Conservation (phyloP, 2,329 filamentous ascomycete genomes). For the Beauveria pseudobassiana region DNA sequence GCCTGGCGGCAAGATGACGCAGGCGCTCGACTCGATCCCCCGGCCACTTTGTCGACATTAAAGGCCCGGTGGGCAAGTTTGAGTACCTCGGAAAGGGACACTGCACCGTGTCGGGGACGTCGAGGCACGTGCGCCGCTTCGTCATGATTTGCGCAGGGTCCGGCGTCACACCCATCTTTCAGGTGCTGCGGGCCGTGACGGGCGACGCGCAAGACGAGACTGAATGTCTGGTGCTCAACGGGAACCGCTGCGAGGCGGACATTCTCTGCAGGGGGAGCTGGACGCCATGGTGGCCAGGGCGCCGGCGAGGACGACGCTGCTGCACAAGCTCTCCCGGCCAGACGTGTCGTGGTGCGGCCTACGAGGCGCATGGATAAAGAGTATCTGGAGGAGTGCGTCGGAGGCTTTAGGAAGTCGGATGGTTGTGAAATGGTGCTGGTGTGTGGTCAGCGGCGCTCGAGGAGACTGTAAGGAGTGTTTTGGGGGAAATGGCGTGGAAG, state of each 20-base stretch:
- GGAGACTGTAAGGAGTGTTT: constrained; percentile 50
- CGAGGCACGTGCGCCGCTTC: constrained; percentile 56
- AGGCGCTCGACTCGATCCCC: constrained; percentile 65
- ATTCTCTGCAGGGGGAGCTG: constrained; percentile 73
- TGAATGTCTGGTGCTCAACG: constrained; percentile 65
- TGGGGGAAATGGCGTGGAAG: constrained; percentile 56
- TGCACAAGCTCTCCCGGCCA: constrained; percentile 63
- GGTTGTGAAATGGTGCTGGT: constrained; percentile 61
- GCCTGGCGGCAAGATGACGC: constrained; percentile 73
- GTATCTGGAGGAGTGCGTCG: constrained; percentile 54
- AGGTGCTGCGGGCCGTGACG: constrained; percentile 70
- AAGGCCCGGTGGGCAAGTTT: constrained; percentile 82
- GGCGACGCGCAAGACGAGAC: constrained; percentile 56
- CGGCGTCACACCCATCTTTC: constrained; percentile 89
- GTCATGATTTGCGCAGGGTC: constrained; percentile 83
- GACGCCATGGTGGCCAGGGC: constrained; percentile 53
- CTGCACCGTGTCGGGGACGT: constrained; percentile 52
- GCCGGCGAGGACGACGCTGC: constrained; percentile 49
- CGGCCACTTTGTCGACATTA: constrained; percentile 72
- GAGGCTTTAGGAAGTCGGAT: constrained; percentile 25
- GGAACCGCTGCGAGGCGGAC: constrained; percentile 70
- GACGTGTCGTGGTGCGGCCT: constrained; percentile 59
- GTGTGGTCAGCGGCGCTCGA: constrained; percentile 72
- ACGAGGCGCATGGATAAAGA: constrained; percentile 54
- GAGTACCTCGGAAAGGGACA: constrained; percentile 63